Evolutionary conservation across 2,329 filamentous ascomycete genomes (phyloP).

Genomic region (Trichoderma gracile): DNA sequence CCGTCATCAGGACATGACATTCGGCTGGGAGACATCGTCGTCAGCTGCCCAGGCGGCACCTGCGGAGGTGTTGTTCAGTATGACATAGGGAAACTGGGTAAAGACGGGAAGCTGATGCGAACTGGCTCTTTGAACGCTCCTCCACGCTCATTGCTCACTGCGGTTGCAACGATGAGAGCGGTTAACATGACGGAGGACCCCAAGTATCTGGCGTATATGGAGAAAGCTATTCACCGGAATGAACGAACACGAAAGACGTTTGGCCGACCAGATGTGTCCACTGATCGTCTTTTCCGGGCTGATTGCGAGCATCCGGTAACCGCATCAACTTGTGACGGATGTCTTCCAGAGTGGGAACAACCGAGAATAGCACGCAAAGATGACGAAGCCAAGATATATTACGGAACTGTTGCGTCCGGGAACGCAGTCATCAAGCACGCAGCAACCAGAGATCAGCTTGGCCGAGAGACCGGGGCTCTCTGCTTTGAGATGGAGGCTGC

Average conservation of each 20-base stretch:
- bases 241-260: neutral
- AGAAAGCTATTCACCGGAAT: neutral
- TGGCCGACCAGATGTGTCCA: neutral
- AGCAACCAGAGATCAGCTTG: neutral
- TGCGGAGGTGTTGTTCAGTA: neutral
- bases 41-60: neutral
- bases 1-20: neutral
- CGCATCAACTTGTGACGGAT: neutral
- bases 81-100: neutral
- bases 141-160: neutral
- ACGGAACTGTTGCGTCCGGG: neutral
- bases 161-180: neutral
- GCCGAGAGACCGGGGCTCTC: neutral
- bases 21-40: neutral
- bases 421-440: neutral
- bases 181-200: neutral
- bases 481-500: neutral
- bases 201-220: neutral
- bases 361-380: neutral
- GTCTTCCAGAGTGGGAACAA: neutral
- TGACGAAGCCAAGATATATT: neutral
- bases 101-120: neutral
- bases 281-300: neutral
- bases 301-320: neutral
- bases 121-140: neutral